A percentile compares a stretch with the other conserved stretches of the same genome.
These are phyloP conservation scores for Tuber aestivum DNA, from an alignment of 495 filamentous ascomycete species.

Conservation along the genomic window DNA sequence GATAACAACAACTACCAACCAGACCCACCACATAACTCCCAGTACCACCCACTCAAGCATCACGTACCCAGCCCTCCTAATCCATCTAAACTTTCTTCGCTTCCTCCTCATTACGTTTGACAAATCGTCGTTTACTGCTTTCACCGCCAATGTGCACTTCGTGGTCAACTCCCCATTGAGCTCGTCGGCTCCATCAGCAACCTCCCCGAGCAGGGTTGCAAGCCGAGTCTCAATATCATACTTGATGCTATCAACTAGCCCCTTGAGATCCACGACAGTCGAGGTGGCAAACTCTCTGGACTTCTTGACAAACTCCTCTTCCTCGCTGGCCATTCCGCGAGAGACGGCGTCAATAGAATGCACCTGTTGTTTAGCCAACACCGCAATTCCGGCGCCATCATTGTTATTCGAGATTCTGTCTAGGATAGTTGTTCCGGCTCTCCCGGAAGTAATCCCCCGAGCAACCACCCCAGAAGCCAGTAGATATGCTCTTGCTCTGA, in stretches of 20 bases:
- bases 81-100: conserved; percentile 35
- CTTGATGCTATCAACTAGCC: conserved; percentile 19
- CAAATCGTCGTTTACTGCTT: conserved; percentile 33
- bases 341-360: conserved; percentile 17
- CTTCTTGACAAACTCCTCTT: conserved; percentile 26
- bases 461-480: conserved; percentile 32
- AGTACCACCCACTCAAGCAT: conserved; percentile 48
- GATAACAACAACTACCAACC: conserved; percentile 47
- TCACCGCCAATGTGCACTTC: conserved; percentile 35
- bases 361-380: conserved; percentile 26
- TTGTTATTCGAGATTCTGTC: not conserved
- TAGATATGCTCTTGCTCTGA: conserved; percentile 24
- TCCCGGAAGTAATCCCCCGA: conserved; percentile 26
- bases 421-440: conserved; percentile 4
- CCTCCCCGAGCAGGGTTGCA: conserved; percentile 16
- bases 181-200: conserved; percentile 34
- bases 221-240: conserved; percentile 21
- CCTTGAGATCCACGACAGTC: conserved; percentile 25
- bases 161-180: conserved; percentile 33
- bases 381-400: conserved; percentile 18
- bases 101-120: conserved; percentile 32
- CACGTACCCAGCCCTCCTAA: conserved; percentile 44
- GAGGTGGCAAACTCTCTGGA: conserved; percentile 24
- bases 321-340: conserved; percentile 14
- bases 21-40: conserved; percentile 50